Evolutionary conservation across 768 basidiomycete species (phyloP).

Genomic region (Suillus paluster): DNA sequence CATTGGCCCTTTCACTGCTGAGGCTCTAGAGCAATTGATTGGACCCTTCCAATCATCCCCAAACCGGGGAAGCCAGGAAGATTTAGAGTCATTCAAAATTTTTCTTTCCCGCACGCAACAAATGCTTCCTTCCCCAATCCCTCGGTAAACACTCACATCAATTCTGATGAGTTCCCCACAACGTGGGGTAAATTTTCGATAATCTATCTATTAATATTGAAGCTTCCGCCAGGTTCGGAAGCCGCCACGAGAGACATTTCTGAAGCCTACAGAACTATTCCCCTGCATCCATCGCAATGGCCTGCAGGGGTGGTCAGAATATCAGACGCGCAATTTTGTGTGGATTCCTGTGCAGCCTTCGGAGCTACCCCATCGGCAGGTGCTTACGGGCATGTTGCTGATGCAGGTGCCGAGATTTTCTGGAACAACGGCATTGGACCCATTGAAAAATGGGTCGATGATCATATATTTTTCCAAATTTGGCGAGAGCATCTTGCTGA

Average conservation of each 20-base stretch:
- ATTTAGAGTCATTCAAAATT: conserved; percentile 41
- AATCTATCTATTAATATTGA: conserved; percentile 27
- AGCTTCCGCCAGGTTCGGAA: conserved; percentile 37
- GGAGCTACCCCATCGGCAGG: too few relatives aligned
- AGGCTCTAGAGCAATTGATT: conserved; percentile 25
- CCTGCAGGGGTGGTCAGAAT: conserved; percentile 28
- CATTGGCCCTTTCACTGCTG: conserved; percentile 35
- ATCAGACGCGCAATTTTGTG: conserved; percentile 26
- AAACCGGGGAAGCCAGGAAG: conserved; percentile 39
- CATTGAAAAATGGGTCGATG: too few relatives aligned
- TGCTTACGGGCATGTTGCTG: too few relatives aligned
- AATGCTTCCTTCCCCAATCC: neutral
- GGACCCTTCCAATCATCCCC: conserved; percentile 46
- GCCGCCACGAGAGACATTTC: conserved; percentile 35
- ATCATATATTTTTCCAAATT: too few relatives aligned
- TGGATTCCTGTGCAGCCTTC: too few relatives aligned
- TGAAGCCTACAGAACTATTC: conserved; percentile 39
- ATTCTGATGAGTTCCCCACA: conserved; percentile 40
- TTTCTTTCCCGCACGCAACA: conserved; percentile 33
- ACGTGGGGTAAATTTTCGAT: conserved; percentile 49
- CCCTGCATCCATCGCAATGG: conserved; percentile 33
- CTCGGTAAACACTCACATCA: conserved; percentile 41
- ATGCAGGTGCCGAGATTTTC: too few relatives aligned
- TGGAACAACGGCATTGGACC: too few relatives aligned
- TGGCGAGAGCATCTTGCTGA: too few relatives aligned